Base-by-base conservation (phyloP, 2,329 filamentous ascomycete species). In the Colletotrichum nymphaeae region DNA sequence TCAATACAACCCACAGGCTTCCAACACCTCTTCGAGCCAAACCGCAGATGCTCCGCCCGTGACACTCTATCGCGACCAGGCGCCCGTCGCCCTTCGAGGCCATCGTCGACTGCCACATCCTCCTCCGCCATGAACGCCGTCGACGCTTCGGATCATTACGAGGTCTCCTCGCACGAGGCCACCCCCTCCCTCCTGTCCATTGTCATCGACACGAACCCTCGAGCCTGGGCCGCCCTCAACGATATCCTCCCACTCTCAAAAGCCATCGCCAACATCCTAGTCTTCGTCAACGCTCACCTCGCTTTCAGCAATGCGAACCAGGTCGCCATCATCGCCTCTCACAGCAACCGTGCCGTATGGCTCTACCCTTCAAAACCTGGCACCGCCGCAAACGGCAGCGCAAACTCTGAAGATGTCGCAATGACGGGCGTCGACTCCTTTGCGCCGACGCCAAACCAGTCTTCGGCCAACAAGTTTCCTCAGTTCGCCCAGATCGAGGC, bases 201-300 rank as follows among this genome's bases (percentile, higher is more conserved):
- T 79, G 89, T 99, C 79, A 90, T 99, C 85, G 97, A 99, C 86
- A 98, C 96, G 30, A 99, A 99, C 81, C 97, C 97, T 2, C 93
- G 95, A 78, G 95, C 97, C 78, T 98, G 97, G 97, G 92, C 94
- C 7, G 88, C 94, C 73, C 90, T 98, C 57, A 88, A 92, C 74
- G 84, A 91, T 69, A 90, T 90, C 37, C 91, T 98, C 8, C 91
- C 96, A 32, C 90, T 99, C 74, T 94, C 94, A 63, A 93, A 93
- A 79, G 95, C 95, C 74, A 88, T 99, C 73, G 94, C 96, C 74
- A 91, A 96, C 84, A 90, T 98, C 75, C 92, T 98, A 79, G 93
- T 99, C 86, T 98, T 98, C 85, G 92, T 98, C 85, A 98, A 99
- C 83, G 95, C 96, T 68, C 97, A 99, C 81, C 89, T 99, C 37